Evolutionary conservation across 495 filamentous ascomycete species (phyloP).

Genomic region (Chlorociboria aeruginascens): DNA sequence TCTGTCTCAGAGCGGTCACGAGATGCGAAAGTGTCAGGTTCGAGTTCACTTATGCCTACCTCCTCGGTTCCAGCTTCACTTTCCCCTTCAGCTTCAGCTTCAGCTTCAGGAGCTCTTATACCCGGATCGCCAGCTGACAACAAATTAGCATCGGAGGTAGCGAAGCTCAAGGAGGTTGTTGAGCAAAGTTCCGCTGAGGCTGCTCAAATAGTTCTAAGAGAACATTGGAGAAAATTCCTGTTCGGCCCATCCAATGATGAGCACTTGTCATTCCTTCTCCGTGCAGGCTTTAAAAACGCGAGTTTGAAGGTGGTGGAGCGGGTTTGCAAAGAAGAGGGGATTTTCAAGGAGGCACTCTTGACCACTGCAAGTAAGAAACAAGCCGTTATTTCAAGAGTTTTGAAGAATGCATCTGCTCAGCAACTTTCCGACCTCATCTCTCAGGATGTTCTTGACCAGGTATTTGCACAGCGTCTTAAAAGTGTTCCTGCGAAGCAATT

Average conservation of each 20-base stretch:
- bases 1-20: no score
- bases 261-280: slow-evolving; percentile 11
- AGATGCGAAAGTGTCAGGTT: no score
- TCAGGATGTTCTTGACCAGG: slow-evolving; percentile 3
- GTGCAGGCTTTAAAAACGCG: slow-evolving; percentile 13
- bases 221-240: slow-evolving; percentile 12
- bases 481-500: slow-evolving; percentile 2
- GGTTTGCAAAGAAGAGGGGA: slow-evolving; percentile 3
- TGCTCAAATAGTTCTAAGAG: slow-evolving; percentile 6
- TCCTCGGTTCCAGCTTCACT: no score
- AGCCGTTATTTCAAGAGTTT: neutral
- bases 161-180: slow-evolving; percentile 4
- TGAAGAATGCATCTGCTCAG: neutral
- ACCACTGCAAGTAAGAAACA: neutral
- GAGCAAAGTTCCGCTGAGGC: slow-evolving; percentile 6
- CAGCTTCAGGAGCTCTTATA: no score
- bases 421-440: neutral
- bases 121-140: no score
- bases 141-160: slow-evolving; percentile 9
- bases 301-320: slow-evolving; percentile 2
- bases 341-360: neutral
- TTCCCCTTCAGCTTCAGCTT: no score
- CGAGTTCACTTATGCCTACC: no score
- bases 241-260: slow-evolving; percentile 5
- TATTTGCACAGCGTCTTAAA: neutral